phyloP scores from a whole-genome alignment of 768 basidiomycete genomes.

The Lyophyllum shimeji region DNA sequence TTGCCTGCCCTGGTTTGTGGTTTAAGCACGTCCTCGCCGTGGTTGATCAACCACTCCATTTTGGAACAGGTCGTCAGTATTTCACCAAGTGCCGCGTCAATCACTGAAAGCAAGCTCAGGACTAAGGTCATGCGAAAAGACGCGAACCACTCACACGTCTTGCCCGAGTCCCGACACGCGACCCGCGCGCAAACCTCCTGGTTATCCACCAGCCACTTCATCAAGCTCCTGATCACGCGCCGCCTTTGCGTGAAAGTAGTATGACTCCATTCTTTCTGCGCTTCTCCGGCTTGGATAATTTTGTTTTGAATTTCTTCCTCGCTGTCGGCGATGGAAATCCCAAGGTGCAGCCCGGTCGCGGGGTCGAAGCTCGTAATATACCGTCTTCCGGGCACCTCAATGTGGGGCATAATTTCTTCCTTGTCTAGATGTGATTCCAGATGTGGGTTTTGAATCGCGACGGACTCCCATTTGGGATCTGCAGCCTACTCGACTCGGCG shows the following conservation, averaged over 20 bases:
- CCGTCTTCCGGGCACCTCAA: slow-evolving; percentile 44
- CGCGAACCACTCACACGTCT: slow-evolving; percentile 66
- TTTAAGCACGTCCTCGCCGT: slow-evolving; percentile 75
- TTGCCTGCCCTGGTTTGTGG: slow-evolving; percentile 72
- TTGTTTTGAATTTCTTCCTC: slow-evolving; percentile 70
- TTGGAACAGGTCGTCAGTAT: slow-evolving; percentile 94
- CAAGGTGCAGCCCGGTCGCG: slow-evolving; percentile 80
- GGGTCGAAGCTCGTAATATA: slow-evolving; percentile 95
- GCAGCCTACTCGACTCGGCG: slow-evolving; percentile 41
- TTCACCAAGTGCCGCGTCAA: slow-evolving; percentile 94
- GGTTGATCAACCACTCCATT: slow-evolving; percentile 85
- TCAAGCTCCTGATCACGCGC: slow-evolving; percentile 80
- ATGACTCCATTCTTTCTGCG: slow-evolving; percentile 72
- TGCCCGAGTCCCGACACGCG: slow-evolving; percentile 92
- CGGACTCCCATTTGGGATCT: slow-evolving; percentile 55
- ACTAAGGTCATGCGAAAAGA: background rate
- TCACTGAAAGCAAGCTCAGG: slow-evolving; percentile 46
- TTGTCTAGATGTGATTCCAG: slow-evolving; percentile 66
- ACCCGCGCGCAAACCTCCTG: slow-evolving; percentile 84
- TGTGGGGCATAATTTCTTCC: slow-evolving; percentile 50
- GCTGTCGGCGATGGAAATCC: slow-evolving; percentile 75
- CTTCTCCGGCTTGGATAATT: slow-evolving; percentile 60
- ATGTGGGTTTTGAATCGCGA: slow-evolving; percentile 54
- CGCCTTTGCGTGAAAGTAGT: slow-evolving; percentile 79
- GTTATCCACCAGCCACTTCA: slow-evolving; percentile 92